Evolutionary conservation across 2,329 filamentous ascomycete genomes (phyloP).

Genomic region (Colletotrichum graminicola): DNA sequence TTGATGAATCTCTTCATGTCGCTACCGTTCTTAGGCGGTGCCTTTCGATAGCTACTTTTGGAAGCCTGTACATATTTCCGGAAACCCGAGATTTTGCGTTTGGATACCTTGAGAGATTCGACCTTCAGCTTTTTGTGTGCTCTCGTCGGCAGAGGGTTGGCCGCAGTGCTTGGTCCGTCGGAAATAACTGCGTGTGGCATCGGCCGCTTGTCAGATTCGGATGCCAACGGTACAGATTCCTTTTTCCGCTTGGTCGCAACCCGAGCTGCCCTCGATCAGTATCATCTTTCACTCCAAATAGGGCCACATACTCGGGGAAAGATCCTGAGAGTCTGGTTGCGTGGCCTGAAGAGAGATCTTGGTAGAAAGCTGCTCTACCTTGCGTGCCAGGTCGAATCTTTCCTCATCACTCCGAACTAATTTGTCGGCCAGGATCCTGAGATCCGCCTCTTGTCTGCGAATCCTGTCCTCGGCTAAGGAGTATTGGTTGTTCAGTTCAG

Average conservation of each 20-base stretch:
- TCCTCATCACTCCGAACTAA: constrained; percentile 8
- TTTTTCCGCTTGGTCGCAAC: background rate
- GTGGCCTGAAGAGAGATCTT: constrained; percentile 7
- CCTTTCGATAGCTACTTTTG: background rate
- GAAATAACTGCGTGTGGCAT: background rate
- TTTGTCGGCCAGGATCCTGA: constrained; percentile 4
- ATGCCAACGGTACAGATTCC: background rate
- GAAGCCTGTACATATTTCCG: background rate
- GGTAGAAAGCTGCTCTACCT: constrained; percentile 9
- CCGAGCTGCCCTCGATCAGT: background rate
- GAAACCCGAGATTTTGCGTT: background rate
- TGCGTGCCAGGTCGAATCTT: background rate
- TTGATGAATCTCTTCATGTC: constrained; percentile 17
- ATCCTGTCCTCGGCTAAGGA: constrained; percentile 8
- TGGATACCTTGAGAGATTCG: background rate
- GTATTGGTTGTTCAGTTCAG: constrained; percentile 12
- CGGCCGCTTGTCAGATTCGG: background rate
- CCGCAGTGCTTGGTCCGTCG: background rate
- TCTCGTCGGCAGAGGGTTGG: background rate
- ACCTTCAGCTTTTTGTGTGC: background rate
- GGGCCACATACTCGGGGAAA: background rate
- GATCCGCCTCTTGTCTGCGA: constrained; percentile 10
- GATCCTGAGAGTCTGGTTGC: background rate
- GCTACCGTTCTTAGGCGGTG: background rate
- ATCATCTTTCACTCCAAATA: background rate